phyloP scores from a whole-genome alignment of 208 protist genomes.

The Trichomonas tenax region DNA sequence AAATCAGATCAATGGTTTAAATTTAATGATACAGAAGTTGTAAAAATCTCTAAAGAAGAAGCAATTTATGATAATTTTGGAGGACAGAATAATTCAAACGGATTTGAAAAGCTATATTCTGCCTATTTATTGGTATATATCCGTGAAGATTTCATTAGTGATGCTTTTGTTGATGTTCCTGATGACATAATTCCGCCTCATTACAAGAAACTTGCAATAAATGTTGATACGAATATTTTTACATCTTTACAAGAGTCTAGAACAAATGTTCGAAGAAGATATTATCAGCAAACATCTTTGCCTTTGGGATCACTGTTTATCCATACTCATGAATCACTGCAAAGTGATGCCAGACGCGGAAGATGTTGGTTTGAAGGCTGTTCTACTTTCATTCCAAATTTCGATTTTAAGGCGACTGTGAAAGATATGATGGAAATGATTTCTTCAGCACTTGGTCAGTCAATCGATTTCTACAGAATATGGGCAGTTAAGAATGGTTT shows the following conservation, averaged over 20 bases:
- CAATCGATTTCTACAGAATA: neutral
- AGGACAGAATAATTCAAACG: neutral
- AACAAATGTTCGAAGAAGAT: neutral
- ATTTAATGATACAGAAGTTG: neutral
- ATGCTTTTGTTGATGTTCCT: neutral
- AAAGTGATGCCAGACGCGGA: neutral
- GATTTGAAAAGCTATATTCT: neutral
- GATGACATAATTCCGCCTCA: neutral
- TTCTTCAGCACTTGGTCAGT: neutral
- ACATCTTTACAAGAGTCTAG: neutral
- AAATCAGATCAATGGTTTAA: neutral
- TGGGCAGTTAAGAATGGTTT: neutral
- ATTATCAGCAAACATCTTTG: neutral
- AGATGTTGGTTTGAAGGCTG: neutral
- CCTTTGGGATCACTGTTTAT: neutral
- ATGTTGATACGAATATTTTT: neutral
- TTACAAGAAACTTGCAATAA: neutral
- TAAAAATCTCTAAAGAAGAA: neutral
- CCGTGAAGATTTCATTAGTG: neutral
- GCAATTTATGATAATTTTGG: constrained; percentile 11
- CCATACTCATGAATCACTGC: neutral
- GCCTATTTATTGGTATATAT: neutral
- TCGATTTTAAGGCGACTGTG: neutral
- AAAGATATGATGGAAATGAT: neutral
- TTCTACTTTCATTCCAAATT: neutral